A percentile compares a stretch with the other conserved stretches of the same genome.
Conservation (phyloP, 2,329 filamentous ascomycete genomes). For the Exserohilum rostratum region DNA sequence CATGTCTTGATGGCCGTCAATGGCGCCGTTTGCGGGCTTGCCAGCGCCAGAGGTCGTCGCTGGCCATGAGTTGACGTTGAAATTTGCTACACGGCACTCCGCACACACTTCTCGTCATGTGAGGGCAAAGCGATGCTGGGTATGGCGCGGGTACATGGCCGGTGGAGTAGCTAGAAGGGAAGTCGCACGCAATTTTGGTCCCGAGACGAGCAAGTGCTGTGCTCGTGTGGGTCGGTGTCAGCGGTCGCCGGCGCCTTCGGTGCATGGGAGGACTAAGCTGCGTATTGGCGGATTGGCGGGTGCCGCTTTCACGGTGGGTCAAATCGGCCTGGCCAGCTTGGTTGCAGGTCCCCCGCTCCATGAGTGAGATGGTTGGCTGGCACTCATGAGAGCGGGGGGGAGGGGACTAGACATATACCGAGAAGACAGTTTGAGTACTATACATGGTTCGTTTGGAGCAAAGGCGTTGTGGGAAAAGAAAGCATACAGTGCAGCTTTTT, state of each 20-base stretch:
- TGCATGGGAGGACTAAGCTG: slow-evolving; percentile 24
- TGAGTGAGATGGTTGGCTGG: slow-evolving; percentile 27
- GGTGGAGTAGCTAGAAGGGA: slow-evolving; percentile 37
- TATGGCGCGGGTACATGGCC: slow-evolving; percentile 43
- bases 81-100: slow-evolving; percentile 49
- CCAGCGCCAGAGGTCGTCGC: slow-evolving; percentile 14
- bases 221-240: slow-evolving; percentile 43
- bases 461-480: background rate
- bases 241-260: slow-evolving; percentile 36
- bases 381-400: slow-evolving; percentile 9
- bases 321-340: slow-evolving; percentile 28
- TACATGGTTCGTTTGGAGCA: background rate
- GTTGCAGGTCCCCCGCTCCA: slow-evolving; percentile 33
- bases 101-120: slow-evolving; percentile 47
- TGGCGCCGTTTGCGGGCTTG: slow-evolving; percentile 25
- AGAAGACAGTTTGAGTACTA: slow-evolving; percentile 7
- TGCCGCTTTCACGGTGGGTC: slow-evolving; percentile 29
- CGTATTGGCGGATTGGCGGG: slow-evolving; percentile 32
- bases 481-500: background rate
- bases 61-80: slow-evolving; percentile 45
- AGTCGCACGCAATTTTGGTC: slow-evolving; percentile 50
- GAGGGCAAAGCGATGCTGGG: slow-evolving; percentile 48
- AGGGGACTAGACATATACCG: slow-evolving; percentile 19
- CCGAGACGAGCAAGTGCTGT: slow-evolving; percentile 45
- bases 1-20: slow-evolving; percentile 25